These are phyloP conservation scores for Hortiboletus rubellus DNA, from an alignment of 1,284 basidiomycete species.

Conservation along the genomic window DNA sequence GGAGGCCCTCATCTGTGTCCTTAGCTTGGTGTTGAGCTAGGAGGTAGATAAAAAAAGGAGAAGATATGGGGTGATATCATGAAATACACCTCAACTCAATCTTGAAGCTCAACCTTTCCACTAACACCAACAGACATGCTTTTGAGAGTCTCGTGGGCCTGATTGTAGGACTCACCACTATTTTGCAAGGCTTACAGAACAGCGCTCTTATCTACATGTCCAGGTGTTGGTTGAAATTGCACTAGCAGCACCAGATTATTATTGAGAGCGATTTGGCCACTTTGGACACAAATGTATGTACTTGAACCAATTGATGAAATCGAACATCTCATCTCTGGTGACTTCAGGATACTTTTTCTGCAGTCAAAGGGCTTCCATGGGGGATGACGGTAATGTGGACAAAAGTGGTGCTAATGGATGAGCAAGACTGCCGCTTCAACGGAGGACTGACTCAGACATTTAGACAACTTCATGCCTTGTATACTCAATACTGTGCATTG, in stretches of 20 bases:
- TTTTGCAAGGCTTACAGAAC: conserved; percentile 78
- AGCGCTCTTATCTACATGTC: conserved; percentile 79
- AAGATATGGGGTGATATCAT: conserved; percentile 16
- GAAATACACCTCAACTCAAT: conserved; percentile 89
- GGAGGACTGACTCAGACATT: not conserved
- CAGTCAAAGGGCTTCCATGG: conserved; percentile 85
- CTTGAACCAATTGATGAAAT: conserved; percentile 93
- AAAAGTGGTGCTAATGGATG: conserved; percentile 13
- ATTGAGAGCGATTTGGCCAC: not conserved
- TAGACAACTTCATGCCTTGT: not conserved
- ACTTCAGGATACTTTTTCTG: conserved; percentile 95
- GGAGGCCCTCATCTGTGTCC: conserved; percentile 51
- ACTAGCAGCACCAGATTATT: conserved; percentile 41
- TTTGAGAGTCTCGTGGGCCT: conserved; percentile 90
- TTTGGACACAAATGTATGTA: conserved; percentile 50
- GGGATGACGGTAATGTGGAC: conserved; percentile 21
- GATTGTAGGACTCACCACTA: conserved; percentile 88
- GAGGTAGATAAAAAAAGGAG: conserved; percentile 20
- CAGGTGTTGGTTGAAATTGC: conserved; percentile 84
- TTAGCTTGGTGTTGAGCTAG: conserved; percentile 82
- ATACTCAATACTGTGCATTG: conserved; percentile 6
- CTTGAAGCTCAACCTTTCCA: conserved; percentile 95
- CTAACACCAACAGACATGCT: conserved; percentile 92
- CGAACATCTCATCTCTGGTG: conserved; percentile 88
- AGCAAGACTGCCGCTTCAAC: conserved; percentile 16